A percentile compares a stretch with the other conserved stretches of the same genome.
Conservation (phyloP, 805 yeast genomes). For the Yamadazyma laniorum region DNA sequence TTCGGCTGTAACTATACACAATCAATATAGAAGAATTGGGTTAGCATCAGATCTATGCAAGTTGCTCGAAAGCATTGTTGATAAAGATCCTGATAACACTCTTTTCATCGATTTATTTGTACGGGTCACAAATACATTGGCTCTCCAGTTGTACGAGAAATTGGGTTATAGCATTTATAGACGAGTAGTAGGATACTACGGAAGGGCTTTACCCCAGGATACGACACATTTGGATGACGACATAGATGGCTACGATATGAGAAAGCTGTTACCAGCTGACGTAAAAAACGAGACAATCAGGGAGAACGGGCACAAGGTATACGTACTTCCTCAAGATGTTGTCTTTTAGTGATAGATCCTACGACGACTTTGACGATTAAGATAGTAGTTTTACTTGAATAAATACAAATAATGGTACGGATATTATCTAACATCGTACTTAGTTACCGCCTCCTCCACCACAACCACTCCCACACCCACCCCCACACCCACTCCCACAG, state of each 20-base stretch:
- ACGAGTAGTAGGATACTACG: slow-evolving; percentile 87
- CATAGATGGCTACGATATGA: slow-evolving; percentile 87
- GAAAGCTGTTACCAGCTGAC: slow-evolving; percentile 63
- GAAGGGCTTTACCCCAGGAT: slow-evolving; percentile 48
- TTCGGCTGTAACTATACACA: slow-evolving; percentile 89
- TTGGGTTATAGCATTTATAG: slow-evolving; percentile 83
- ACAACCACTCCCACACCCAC: slow-evolving; percentile 1
- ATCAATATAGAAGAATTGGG: slow-evolving; percentile 79
- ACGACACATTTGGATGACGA: slow-evolving; percentile 56
- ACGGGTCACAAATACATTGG: slow-evolving; percentile 77
- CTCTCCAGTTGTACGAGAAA: slow-evolving; percentile 78
- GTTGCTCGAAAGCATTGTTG: slow-evolving; percentile 68
- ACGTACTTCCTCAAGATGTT: slow-evolving; percentile 67
- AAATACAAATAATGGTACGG: too few relatives aligned
- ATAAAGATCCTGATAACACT: slow-evolving; percentile 70
- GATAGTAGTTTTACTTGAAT: too few relatives aligned
- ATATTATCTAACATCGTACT: too few relatives aligned
- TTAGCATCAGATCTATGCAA: slow-evolving; percentile 78
- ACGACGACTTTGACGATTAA: too few relatives aligned
- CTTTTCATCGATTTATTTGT: slow-evolving; percentile 91
- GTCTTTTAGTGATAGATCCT: slow-evolving; percentile 49
- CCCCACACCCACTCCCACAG: neutral
- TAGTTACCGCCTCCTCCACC: slow-evolving; percentile 3
- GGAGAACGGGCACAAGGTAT: slow-evolving; percentile 55
- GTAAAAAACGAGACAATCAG: slow-evolving; percentile 51